Percentiles rank a stretch among this genome's conserved stretches.
These are phyloP conservation scores for Tolypocladium nubicola DNA, from an alignment of 2,329 filamentous ascomycete species.

Conservation along the genomic window DNA sequence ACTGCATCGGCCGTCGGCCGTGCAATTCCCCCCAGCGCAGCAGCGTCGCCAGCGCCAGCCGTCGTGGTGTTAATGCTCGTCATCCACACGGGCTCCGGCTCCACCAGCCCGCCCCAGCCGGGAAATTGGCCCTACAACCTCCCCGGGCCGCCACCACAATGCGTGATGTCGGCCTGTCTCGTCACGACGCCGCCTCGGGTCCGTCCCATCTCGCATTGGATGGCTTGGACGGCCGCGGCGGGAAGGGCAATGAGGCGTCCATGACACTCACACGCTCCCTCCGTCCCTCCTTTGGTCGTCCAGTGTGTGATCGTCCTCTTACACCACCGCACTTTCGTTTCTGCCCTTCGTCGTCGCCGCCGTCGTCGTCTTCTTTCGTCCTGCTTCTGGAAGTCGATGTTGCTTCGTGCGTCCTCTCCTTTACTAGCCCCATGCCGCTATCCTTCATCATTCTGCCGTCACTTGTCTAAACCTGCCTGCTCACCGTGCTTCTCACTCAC, in stretches of 20 bases:
- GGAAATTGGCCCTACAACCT: constrained; percentile 11
- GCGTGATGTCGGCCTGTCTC: neutral
- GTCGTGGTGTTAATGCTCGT: neutral
- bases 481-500: neutral
- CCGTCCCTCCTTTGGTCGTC: neutral
- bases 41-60: neutral
- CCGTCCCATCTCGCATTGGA: neutral
- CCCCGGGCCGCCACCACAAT: neutral
- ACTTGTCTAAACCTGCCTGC: neutral
- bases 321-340: neutral
- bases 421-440: neutral
- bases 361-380: neutral
- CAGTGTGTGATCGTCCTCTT: neutral
- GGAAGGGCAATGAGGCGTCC: neutral
- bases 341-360: neutral
- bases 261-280: neutral
- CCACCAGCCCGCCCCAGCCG: constrained; percentile 7
- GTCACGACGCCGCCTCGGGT: neutral
- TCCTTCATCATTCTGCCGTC: neutral
- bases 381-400: neutral
- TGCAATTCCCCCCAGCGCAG: neutral
- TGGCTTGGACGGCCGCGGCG: neutral
- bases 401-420: neutral
- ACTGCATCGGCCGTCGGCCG: neutral
- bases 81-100: constrained; percentile 5